phyloP scores from a whole-genome alignment of 495 filamentous ascomycete genomes.

The Pseudomonodictys pantanalensis region DNA sequence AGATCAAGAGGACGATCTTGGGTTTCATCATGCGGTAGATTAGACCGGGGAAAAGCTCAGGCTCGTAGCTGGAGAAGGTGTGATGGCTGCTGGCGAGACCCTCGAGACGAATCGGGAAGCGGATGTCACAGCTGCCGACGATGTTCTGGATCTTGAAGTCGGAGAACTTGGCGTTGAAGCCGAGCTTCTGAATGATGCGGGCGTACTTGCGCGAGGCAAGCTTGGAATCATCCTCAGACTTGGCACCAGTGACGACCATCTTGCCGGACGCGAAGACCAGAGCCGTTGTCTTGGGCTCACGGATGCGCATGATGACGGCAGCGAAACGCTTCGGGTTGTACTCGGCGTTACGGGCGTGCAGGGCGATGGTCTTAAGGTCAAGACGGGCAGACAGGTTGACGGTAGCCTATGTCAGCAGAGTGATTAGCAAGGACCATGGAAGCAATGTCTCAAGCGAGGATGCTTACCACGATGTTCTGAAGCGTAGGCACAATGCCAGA shows the following conservation, averaged over 20 bases:
- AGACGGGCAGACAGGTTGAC: constrained; percentile 98
- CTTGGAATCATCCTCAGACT: constrained; percentile 97
- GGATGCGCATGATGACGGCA: constrained; percentile 99
- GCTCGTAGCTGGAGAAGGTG: constrained; percentile 99
- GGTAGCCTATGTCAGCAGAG: no score
- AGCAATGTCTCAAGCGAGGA: no score
- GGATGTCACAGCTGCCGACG: constrained; percentile 97
- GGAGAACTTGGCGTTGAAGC: constrained; percentile 99
- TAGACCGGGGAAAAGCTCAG: constrained; percentile 96
- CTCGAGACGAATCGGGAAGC: constrained; percentile 97
- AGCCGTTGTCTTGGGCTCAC: constrained; percentile 96
- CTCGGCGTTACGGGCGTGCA: constrained; percentile 97
- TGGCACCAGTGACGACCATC: constrained; percentile 99
- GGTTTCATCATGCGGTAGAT: constrained; percentile 99
- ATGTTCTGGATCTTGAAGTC: constrained; percentile 99
- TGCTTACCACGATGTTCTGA: constrained; percentile 99
- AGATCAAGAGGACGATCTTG: constrained; percentile 98
- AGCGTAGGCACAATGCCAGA: constrained; percentile 95
- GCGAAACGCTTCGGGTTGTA: constrained; percentile 99
- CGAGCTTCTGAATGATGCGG: constrained; percentile 98
- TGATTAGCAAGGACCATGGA: no score
- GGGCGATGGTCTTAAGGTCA: constrained; percentile 97
- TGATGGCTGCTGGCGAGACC: constrained; percentile 94
- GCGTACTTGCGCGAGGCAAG: constrained; percentile 97
- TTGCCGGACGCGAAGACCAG: constrained; percentile 98